phyloP scores from a whole-genome alignment of 1,284 basidiomycete genomes.

The Puccinia horiana region DNA sequence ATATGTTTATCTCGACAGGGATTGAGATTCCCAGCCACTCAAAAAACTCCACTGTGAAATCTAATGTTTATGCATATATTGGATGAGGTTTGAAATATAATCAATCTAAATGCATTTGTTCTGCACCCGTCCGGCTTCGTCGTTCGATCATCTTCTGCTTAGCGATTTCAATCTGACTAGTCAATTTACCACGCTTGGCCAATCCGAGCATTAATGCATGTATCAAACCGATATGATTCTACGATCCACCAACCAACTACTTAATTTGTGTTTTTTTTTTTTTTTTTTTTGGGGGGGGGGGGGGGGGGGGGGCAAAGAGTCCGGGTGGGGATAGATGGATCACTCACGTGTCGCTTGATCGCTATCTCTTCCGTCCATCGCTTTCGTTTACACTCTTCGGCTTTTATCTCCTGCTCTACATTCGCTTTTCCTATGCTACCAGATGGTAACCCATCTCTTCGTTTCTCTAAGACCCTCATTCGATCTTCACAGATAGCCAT shows the following conservation, averaged over 20 bases:
- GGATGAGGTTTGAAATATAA: too few species aligned
- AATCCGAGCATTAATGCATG: conserved; percentile 70
- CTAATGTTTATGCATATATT: too few species aligned
- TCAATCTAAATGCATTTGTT: conserved; percentile 54
- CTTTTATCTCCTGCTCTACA: conserved; percentile 63
- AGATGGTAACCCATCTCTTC: conserved; percentile 63
- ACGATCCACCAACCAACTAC: conserved; percentile 75
- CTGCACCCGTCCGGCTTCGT: conserved; percentile 53
- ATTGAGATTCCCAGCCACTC: too few species aligned
- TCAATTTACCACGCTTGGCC: conserved; percentile 65
- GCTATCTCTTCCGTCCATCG: conserved; percentile 65
- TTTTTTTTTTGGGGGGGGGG: background rate
- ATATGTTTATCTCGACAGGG: too few species aligned
- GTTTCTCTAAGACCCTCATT: conserved; percentile 27
- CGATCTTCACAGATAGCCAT: conserved; percentile 66
- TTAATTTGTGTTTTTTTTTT: conserved; percentile 36
- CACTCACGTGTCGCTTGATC: conserved; percentile 62
- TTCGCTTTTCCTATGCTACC: conserved; percentile 57
- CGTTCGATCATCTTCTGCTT: conserved; percentile 58
- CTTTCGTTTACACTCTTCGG: conserved; percentile 74
- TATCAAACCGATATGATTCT: conserved; percentile 75
- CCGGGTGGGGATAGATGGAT: background rate
- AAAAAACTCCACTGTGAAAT: too few species aligned
- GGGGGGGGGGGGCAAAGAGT: background rate
- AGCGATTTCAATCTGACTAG: conserved; percentile 60